Evolutionary conservation across 805 yeast genomes (phyloP), one percentile per base, ranked within the genome.

Genomic region (Metschnikowia kunwiensis): DNA sequence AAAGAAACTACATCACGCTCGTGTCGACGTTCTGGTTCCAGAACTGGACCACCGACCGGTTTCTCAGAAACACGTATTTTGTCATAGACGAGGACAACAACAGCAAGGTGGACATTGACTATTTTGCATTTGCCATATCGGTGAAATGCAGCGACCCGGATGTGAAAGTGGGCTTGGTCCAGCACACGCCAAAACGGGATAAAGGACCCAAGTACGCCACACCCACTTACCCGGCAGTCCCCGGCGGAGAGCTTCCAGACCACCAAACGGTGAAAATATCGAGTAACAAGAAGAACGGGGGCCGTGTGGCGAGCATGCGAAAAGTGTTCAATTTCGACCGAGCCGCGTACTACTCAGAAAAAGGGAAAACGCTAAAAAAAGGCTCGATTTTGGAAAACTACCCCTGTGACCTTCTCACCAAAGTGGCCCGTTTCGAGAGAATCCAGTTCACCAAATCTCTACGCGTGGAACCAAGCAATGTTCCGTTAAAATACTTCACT

Each of bases 121-220:
- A 35, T 23, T 43, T 41, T 33, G 36, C 39, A n/a, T 60, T 80
- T 7, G 55, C 75, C 22, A 61, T 81, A 29, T 65, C 64, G 9
- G 65, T 84, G 4, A 73, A 63, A 50, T 75, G 78, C 27, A 81
- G 77, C 30, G 79, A 73, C 32, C 29, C 28, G 7, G 68, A 61
- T 14, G 59, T 65, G 0, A 60, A 65, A 11, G 72, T 78, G 14
- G 63, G 60, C 24, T 58, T 80, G 37, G 69, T 81, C 6, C 86
- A 82, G 49, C 86, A 80, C 47, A 82, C 87, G 0, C 82, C 88
- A 1, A 82, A 82, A 54, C 61, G 89, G 46, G 87, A 82, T 47
- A 74, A 74, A 46, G 87, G 86, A 0, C 86, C 86, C 0, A 86
- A 80, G 54, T 68, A 72, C 40, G 55, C 72, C 1, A 86, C 86